A percentile compares a stretch with the other conserved stretches of the same genome.
Evolutionary conservation across 2,329 filamentous ascomycete genomes (phyloP).

Genomic region (Phaeosphaeria sp.): DNA sequence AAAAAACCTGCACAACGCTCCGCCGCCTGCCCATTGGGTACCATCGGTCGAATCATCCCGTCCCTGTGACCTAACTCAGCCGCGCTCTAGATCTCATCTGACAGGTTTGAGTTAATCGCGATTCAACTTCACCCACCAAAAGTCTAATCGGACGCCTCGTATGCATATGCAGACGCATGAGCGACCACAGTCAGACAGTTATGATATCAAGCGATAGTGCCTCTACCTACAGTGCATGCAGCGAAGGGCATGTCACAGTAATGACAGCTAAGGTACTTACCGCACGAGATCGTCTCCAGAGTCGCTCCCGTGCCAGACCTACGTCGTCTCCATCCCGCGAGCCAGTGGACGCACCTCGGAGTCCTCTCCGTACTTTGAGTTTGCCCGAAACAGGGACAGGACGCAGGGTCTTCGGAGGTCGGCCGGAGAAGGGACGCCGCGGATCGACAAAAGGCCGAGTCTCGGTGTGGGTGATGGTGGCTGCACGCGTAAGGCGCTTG

Average conservation of each 20-base stretch:
- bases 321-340: neutral
- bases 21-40: neutral
- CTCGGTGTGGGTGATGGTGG: neutral
- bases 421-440: neutral
- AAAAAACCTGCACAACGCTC: neutral
- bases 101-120: neutral
- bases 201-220: neutral
- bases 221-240: neutral
- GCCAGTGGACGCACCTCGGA: neutral
- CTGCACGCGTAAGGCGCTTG: neutral
- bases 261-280: neutral
- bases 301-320: neutral
- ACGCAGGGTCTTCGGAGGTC: neutral
- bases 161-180: neutral
- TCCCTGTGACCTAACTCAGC: neutral
- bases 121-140: neutral
- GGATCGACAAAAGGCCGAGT: neutral
- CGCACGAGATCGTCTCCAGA: neutral
- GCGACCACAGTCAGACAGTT: neutral
- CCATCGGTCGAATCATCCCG: neutral
- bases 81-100: neutral
- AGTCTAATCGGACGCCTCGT: neutral
- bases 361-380: neutral
- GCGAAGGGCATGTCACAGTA: neutral
- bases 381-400: neutral